Base-by-base conservation (phyloP, 345 rosid genomes). In the Linum tenue region DNA sequence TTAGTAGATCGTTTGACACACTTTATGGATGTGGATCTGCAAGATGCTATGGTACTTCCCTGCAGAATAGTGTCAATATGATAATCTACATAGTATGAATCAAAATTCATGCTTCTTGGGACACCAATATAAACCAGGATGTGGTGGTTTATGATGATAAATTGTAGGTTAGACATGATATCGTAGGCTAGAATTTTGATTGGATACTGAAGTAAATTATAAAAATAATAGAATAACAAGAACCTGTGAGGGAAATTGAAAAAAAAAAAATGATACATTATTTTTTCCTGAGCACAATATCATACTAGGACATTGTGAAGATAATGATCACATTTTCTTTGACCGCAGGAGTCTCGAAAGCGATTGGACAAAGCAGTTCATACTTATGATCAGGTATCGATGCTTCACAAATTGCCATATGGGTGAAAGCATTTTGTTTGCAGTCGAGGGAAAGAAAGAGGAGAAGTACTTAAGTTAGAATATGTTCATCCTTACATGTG, bases 351-450 rank as follows among this genome's bases (percentile, higher is more conserved):
- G 70, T 86, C 91, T 42, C 91, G 89, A 14, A 79, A 72, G 43
- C 88, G 82, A 60, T 82, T 82, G 74, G 83, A 85, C 72, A 84
- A 82, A 75, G 83, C 91, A 55, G 64, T 67, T 40, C 69, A 76
- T 72, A 76, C 80, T 69, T 91, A 86, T 68, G 90, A 88, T 80
- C 97, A 86, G 96, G 97, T 91, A 83, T 70, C 67, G 16, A 38
- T 57, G 10, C 7, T 9, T 57, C 60, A 57, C 10, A 57, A 17
- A 17, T 22, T 57, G 16, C 38, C 14, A 31, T 22, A 22, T 57
- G 60, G 22, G 12, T 5, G 36, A 48, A 44, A 48, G 11, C 53
- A 41, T 41, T 41, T 41, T 4, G 44, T 41, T 41, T 41, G 44
- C 44, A 8, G 5, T 41, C 9, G 44, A 41, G 44, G 44, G 5